Percentiles rank a stretch among this genome's conserved stretches.
Conservation (phyloP, 1,284 basidiomycete species). For the Gymnopus androsaceus region DNA sequence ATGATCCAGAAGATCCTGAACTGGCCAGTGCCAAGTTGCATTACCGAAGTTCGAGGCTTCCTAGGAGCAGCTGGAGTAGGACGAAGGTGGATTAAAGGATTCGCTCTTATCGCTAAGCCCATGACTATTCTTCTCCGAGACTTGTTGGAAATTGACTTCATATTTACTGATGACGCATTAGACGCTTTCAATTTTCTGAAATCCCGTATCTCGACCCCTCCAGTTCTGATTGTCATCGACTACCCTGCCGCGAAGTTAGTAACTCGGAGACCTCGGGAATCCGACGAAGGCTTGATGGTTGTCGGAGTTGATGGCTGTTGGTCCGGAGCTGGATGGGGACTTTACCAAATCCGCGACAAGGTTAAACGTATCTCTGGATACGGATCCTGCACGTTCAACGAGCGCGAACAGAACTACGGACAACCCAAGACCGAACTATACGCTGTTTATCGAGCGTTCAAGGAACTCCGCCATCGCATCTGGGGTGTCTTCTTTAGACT, state of each 20-base stretch:
- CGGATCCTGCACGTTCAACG: conserved; percentile 35
- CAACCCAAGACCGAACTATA: conserved; percentile 41
- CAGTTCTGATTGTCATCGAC: conserved; percentile 31
- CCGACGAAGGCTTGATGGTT: conserved; percentile 30
- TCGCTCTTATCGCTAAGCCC: too few species aligned
- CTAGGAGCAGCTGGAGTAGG: too few species aligned
- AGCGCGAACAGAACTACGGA: conserved; percentile 33
- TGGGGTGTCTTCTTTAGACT: conserved; percentile 34
- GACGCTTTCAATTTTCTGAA: too few species aligned
- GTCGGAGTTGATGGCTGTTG: conserved; percentile 35
- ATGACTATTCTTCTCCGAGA: too few species aligned
- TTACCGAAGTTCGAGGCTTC: too few species aligned
- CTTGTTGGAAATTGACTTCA: too few species aligned
- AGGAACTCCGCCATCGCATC: conserved; percentile 29
- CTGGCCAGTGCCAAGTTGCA: too few species aligned
- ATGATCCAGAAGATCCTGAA: too few species aligned
- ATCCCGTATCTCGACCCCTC: conserved; percentile 27
- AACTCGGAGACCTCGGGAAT: not conserved
- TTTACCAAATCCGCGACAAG: conserved; percentile 29
- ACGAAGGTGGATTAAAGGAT: too few species aligned
- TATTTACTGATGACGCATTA: too few species aligned
- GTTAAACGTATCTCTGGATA: conserved; percentile 28
- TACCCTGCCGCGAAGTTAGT: conserved; percentile 26
- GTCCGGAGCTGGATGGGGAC: conserved; percentile 33
- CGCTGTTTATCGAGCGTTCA: conserved; percentile 35